These are phyloP conservation scores for Lepiota brunneoincarnata DNA, from an alignment of 768 basidiomycete genomes.

Conservation along the genomic window DNA sequence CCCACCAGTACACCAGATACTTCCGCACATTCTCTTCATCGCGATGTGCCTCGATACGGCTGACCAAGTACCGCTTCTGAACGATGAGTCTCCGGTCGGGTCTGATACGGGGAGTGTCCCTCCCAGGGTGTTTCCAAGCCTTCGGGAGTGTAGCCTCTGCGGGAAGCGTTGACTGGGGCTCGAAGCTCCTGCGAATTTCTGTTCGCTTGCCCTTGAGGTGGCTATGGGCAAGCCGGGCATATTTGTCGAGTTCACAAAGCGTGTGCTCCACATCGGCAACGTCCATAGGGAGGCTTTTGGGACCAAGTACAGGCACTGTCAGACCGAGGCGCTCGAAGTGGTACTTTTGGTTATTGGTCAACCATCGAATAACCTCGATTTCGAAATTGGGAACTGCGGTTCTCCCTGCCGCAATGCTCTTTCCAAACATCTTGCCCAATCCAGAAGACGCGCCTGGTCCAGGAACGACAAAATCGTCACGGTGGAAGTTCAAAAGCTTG, in stretches of 20 bases:
- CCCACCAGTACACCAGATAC: conserved; percentile 54
- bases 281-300: conserved; percentile 47
- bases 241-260: conserved; percentile 79
- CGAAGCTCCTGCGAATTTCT: conserved; percentile 37
- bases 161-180: conserved; percentile 20
- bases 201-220: conserved; percentile 39
- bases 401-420: conserved; percentile 29
- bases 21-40: conserved; percentile 32
- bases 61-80: conserved; percentile 44
- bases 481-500: conserved; percentile 54
- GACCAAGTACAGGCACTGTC: conserved; percentile 49
- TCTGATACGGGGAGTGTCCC: conserved; percentile 41
- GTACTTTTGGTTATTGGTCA: conserved; percentile 53
- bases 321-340: conserved; percentile 63
- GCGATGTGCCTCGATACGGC: conserved; percentile 35
- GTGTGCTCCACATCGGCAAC: conserved; percentile 77
- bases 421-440: conserved; percentile 65
- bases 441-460: conserved; percentile 69
- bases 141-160: conserved; percentile 38
- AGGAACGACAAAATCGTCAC: conserved; percentile 66
- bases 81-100: conserved; percentile 29
- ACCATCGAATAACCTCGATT: conserved; percentile 60
- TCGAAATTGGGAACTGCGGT: conserved; percentile 36
- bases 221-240: conserved; percentile 57
- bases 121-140: conserved; percentile 53